Evolutionary conservation across 1,284 basidiomycete species (phyloP).

Genomic region (Polyporus tsugae): DNA sequence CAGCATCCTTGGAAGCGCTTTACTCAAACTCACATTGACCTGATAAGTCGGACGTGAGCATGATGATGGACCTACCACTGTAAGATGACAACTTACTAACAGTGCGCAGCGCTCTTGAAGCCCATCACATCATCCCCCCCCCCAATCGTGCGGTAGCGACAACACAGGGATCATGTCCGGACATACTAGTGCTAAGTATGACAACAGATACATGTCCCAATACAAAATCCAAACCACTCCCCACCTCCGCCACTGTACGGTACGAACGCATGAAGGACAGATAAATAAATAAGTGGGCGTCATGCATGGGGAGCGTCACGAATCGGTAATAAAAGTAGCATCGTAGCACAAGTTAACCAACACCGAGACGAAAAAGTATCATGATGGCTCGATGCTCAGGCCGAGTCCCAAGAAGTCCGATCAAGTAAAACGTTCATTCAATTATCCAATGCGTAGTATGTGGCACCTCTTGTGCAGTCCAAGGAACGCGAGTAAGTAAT

Average conservation of each 20-base stretch:
- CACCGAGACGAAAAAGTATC: conserved; percentile 16
- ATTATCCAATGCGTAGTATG: conserved; percentile 16
- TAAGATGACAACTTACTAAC: neutral
- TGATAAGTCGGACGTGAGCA: too few species aligned
- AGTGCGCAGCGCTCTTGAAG: too few species aligned
- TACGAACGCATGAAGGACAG: conserved; percentile 11
- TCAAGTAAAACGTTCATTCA: conserved; percentile 17
- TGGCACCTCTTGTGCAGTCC: conserved; percentile 14
- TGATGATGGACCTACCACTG: too few species aligned
- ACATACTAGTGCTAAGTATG: conserved; percentile 17
- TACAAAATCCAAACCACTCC: conserved; percentile 18
- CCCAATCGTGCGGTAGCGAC: neutral
- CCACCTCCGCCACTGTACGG: conserved; percentile 16
- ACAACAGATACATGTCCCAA: conserved; percentile 17
- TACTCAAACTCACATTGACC: too few species aligned
- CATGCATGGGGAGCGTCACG: conserved; percentile 14
- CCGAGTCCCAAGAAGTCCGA: conserved; percentile 23
- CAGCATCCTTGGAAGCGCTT: too few species aligned
- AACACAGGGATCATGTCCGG: neutral
- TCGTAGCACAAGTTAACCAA: conserved; percentile 21
- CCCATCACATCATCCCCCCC: neutral
- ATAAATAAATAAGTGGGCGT: conserved; percentile 27
- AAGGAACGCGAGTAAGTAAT: conserved; percentile 25
- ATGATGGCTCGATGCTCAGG: conserved; percentile 18
- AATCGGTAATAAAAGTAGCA: conserved; percentile 25